Evolutionary conservation across 2,329 filamentous ascomycete species (phyloP).

Genomic region (Pseudogymnoascus sp.): DNA sequence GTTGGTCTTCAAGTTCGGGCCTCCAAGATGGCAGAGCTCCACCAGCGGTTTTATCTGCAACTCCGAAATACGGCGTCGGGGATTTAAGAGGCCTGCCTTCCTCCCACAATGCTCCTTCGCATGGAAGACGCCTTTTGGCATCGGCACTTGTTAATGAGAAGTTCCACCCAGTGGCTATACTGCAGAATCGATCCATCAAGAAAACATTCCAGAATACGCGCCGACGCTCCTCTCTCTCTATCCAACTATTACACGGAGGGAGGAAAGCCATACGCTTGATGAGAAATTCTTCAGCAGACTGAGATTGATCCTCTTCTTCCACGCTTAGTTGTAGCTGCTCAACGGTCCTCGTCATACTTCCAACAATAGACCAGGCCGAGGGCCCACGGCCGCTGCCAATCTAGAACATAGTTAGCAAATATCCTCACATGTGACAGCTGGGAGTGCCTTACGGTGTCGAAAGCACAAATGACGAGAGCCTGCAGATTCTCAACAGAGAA

Average conservation of each 20-base stretch:
- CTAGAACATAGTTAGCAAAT: constrained; percentile 12
- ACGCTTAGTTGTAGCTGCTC: constrained; percentile 29
- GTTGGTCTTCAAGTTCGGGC: constrained; percentile 23
- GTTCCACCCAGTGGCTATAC: constrained; percentile 32
- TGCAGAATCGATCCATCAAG: constrained; percentile 32
- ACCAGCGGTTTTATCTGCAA: constrained; percentile 28
- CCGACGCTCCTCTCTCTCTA: constrained; percentile 30
- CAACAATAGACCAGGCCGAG: constrained; percentile 31
- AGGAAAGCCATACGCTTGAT: constrained; percentile 34
- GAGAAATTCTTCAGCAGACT: constrained; percentile 21
- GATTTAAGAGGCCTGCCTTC: constrained; percentile 21
- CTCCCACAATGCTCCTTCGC: constrained; percentile 31
- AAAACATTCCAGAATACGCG: constrained; percentile 34
- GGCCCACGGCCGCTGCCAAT: constrained; percentile 30
- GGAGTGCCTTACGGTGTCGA: constrained; percentile 25
- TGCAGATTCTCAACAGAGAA: constrained; percentile 31
- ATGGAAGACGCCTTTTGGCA: constrained; percentile 30
- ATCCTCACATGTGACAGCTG: neutral
- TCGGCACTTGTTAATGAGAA: constrained; percentile 29
- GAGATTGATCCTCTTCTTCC: constrained; percentile 24
- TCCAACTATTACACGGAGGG: constrained; percentile 25
- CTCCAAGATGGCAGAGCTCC: constrained; percentile 18
- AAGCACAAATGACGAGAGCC: constrained; percentile 31
- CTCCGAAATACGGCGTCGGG: constrained; percentile 35
- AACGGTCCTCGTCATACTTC: constrained; percentile 31